Evolutionary conservation across 2,329 filamentous ascomycete species (phyloP).

Genomic region (Geosmithia morbida): DNA sequence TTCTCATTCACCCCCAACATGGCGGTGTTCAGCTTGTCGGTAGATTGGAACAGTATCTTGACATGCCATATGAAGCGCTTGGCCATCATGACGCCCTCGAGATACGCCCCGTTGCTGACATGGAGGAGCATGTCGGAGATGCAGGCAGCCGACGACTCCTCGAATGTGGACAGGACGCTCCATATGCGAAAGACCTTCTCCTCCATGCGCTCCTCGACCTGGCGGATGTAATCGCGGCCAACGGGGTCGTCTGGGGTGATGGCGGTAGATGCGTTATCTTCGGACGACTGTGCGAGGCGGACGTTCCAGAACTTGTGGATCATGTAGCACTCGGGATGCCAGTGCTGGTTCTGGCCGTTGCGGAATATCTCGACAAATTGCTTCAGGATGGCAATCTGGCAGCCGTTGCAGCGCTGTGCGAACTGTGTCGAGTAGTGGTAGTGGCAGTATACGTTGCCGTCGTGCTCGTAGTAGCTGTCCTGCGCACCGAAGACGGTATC

Average conservation of each 20-base stretch:
- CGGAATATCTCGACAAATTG: slow-evolving; percentile 98
- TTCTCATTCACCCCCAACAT: slow-evolving; percentile 59
- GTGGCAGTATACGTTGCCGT: slow-evolving; percentile 92
- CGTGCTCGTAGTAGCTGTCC: slow-evolving; percentile 98
- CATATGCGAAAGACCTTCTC: slow-evolving; percentile 97
- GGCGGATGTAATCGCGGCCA: slow-evolving; percentile 38
- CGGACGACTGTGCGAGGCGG: slow-evolving; percentile 52
- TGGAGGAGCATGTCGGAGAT: slow-evolving; percentile 98
- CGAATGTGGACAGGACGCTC: slow-evolving; percentile 93
- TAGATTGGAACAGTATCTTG: slow-evolving; percentile 79
- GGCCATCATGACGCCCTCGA: slow-evolving; percentile 87
- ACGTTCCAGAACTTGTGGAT: slow-evolving; percentile 99
- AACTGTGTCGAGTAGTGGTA: slow-evolving; percentile 98
- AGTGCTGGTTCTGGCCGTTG: slow-evolving; percentile 96
- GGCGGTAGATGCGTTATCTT: slow-evolving; percentile 13
- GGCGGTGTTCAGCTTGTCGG: slow-evolving; percentile 67
- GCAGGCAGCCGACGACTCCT: slow-evolving; percentile 93
- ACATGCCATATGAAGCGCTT: slow-evolving; percentile 96
- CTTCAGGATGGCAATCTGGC: slow-evolving; percentile 92
- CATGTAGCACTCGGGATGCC: slow-evolving; percentile 99
- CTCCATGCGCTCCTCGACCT: slow-evolving; percentile 87
- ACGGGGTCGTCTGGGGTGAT: neutral
- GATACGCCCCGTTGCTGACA: slow-evolving; percentile 92
- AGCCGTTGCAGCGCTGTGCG: slow-evolving; percentile 90
- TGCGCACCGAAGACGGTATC: slow-evolving; percentile 96